Evolutionary conservation across 768 basidiomycete species (phyloP).

Genomic region (Plicaturopsis crispa): DNA sequence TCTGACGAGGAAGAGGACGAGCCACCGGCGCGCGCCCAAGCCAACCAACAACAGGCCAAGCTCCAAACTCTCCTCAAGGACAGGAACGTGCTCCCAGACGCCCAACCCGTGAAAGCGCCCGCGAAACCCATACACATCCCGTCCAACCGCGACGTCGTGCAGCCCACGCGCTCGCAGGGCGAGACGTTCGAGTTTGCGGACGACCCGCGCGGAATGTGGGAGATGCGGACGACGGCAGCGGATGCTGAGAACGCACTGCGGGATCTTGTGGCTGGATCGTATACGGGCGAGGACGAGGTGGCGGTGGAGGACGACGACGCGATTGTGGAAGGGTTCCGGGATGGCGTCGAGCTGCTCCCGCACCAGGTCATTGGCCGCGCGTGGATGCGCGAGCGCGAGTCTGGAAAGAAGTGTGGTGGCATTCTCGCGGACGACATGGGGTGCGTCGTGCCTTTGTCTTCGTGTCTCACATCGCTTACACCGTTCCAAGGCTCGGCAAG

Average conservation of each 20-base stretch:
- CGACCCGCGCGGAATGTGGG: constrained; percentile 15
- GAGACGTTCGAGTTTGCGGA: constrained; percentile 23
- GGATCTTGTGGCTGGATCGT: constrained; percentile 64
- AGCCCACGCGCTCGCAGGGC: constrained; percentile 13
- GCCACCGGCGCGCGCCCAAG: background rate
- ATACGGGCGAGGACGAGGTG: constrained; percentile 48
- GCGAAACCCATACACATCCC: constrained; percentile 25
- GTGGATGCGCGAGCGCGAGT: constrained; percentile 87
- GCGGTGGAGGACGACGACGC: constrained; percentile 62
- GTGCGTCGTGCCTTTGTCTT: constrained; percentile 26
- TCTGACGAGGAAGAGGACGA: constrained; percentile 21
- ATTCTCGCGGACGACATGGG: constrained; percentile 93
- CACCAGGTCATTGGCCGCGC: constrained; percentile 81
- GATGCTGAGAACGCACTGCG: constrained; percentile 76
- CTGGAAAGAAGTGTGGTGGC: constrained; percentile 72
- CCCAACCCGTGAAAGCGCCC: constrained; percentile 5
- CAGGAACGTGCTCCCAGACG: background rate
- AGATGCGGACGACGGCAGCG: constrained; percentile 28
- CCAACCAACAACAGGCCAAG: background rate
- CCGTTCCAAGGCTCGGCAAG: constrained; percentile 61
- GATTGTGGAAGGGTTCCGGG: constrained; percentile 69
- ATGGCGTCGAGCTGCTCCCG: constrained; percentile 64
- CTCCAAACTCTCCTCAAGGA: constrained; percentile 5
- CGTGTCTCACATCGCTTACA: constrained; percentile 1
- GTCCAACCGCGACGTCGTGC: constrained; percentile 21